Evolutionary conservation across 305 asterid genomes (phyloP), one percentile per base, ranked within the genome.

Genomic region (Fraxinus nigra): DNA sequence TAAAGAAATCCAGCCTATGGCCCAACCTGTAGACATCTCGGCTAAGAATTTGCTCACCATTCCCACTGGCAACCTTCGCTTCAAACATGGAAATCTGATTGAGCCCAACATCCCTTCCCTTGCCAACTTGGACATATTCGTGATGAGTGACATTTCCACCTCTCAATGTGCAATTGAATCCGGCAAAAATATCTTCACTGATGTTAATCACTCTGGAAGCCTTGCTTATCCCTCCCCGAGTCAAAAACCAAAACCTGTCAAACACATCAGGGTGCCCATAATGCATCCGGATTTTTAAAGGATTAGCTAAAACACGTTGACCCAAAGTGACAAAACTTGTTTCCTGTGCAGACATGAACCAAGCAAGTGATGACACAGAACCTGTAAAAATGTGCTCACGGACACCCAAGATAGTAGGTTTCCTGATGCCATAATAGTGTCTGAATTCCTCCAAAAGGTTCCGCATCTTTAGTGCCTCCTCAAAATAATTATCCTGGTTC

Each of bases 281-380:
- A 86, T 91, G 94, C 92, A 91, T 88, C 28, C 93, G 92, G 80
- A 91, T 80, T 87, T 91, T 91, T 84, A 91, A 79, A 33, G 94
- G 94, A 75, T 89, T 91, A 59, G 94, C 94, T 82, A 91, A 81
- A 67, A 91, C 94, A 22, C 94, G 92, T 80, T 91, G 94, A 65
- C 94, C 94, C 86, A 91, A 84, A 26, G 94, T 91, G 81, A 91
- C 94, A 76, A 91, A 91, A 86, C 94, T 91, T 81, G 80, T 89
- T 83, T 91, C 94, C 87, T 91, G 94, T 56, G 92, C 90, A 22
- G 94, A 91, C 94, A 91, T 91, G 82, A 91, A 91, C 94, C 94
- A 91, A 65, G 94, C 94, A 76, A 91, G 92, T 48, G 94, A 91
- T 35, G 94, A 91, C 37, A 91, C 94, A 16, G 92, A 88, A 72